Base-by-base conservation (phyloP, 352 stramenopile species). In the Discostella stelligera region DNA sequence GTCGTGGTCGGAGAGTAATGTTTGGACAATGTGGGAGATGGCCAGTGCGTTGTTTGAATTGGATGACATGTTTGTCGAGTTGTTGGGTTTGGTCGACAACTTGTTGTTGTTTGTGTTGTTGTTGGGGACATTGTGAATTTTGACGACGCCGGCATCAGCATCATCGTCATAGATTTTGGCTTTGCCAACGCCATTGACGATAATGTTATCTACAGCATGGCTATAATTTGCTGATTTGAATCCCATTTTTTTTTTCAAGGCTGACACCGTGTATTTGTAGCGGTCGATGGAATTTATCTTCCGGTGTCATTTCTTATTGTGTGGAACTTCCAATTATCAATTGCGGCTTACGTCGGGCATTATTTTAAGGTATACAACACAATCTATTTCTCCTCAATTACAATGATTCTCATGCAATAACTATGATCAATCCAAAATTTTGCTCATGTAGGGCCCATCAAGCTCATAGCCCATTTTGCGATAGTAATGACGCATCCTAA, bases 381-480 rank as follows among this genome's bases (percentile, higher is more conserved):
- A n/a, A n/a, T n/a, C n/a, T n/a, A n/a, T n/a, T n/a, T n/a, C n/a
- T n/a, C n/a, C n/a, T n/a, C n/a, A n/a, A n/a, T n/a, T n/a, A n/a
- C n/a, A n/a, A n/a, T n/a, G n/a, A n/a, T n/a, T n/a, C n/a, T n/a
- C n/a, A n/a, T n/a, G n/a, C n/a, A n/a, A 41, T 9, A 41, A 41
- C 3, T 44, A 8, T 44, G 11, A 44, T 44, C 11, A 44, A 44
- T 44, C 37, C 37, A 44, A 58, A 48, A 90, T 62, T 23, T 98
- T 98, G 77, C 90, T 96, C 96, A 98, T 98, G 89, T 98, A 98
- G 8, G 95, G 94, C 50, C 96, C 96, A 83, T 98, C 95, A 59
- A 98, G 88, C 61, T 97, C 89, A 85, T 98, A 99, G 32, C 96
- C 96, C 66, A 99, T 90, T 86, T 98, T 98, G 55, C 96, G 90